Evolutionary conservation across 2,329 filamentous ascomycete species (phyloP), one percentile per base, ranked within the genome.

Genomic region (Ampelomyces quisqualis): DNA sequence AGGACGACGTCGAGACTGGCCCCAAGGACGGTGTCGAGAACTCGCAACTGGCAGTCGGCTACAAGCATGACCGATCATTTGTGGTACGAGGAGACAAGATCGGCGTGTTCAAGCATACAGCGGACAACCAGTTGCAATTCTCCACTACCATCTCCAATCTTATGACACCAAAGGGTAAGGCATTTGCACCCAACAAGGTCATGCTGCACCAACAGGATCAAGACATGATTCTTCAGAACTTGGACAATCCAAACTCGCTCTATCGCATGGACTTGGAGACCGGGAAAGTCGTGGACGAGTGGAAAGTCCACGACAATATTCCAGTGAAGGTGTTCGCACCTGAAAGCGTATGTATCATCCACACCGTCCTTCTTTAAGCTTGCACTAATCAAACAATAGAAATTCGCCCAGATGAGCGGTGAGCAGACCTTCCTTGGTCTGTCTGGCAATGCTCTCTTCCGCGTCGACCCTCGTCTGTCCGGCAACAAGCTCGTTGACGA

Each of bases 221-320:
- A 31, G 89, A 94, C 62, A 84, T 96, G 79, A 87, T 96, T 46
- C 70, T 96, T 43, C 90, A 96, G 67, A 90, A 94, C 57, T 76
- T 68, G 18, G 72, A 84, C 36, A 86, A 97, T 52, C 88, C 91
- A 1, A 91, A 95, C 73, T 90, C 88, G 36, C 78, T 98, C 1
- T 98, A 90, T 68, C 88, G 88, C 31, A 97, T 98, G 93, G 93
- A 98, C 71, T 77, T 98, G 30, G 91, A 98, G 68, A 94, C 94
- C 57, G 93, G 93, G 54, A 97, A 96, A 73, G 88, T 98, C 23
- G 90, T 97, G 2, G 93, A 98, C 62, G 93, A 98, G 70, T 98
- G 93, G 93, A 95, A 95, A 58, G 80, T 98, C 10, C 91, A 98
- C 63, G 91, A 98, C 49, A 88, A 97, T 64, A 96, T 98, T 40